These are phyloP conservation scores for Sordariomycetes sp. DNA, from an alignment of 2,329 filamentous ascomycete species.

Conservation along the genomic window DNA sequence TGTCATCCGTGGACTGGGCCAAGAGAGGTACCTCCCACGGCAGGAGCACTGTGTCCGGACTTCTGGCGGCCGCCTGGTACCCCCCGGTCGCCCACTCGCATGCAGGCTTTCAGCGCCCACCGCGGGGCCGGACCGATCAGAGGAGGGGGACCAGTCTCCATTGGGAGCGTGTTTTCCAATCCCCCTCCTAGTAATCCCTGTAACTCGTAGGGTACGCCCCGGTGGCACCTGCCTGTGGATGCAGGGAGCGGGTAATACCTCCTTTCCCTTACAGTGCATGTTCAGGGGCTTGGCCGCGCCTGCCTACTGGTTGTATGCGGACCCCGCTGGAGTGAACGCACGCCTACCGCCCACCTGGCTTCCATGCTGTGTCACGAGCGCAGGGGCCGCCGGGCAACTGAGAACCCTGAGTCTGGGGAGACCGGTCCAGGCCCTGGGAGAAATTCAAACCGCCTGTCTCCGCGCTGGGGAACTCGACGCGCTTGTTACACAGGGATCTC, in stretches of 20 bases:
- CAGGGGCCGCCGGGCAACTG: neutral
- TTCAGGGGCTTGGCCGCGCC: neutral
- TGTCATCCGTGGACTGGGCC: neutral
- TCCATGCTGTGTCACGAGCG: neutral
- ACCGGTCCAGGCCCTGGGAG: no score
- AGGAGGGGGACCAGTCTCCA: no score
- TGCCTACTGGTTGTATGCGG: neutral
- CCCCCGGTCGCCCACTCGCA: no score
- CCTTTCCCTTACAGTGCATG: neutral
- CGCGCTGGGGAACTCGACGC: no score
- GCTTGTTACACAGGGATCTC: no score
- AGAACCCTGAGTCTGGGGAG: no score
- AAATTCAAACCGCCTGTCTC: no score
- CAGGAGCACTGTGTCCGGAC: neutral
- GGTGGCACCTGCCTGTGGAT: neutral
- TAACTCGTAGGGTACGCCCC: neutral
- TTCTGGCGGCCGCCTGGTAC: no score
- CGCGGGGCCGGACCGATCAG: no score
- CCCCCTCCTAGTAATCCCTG: neutral
- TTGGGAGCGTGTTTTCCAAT: no score
- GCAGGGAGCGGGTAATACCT: neutral
- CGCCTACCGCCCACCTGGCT: neutral
- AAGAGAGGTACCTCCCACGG: neutral
- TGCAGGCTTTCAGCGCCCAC: no score
- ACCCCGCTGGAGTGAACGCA: neutral